These are phyloP conservation scores for Sporothrix curviconia DNA, from an alignment of 2,329 filamentous ascomycete species.

Conservation along the genomic window DNA sequence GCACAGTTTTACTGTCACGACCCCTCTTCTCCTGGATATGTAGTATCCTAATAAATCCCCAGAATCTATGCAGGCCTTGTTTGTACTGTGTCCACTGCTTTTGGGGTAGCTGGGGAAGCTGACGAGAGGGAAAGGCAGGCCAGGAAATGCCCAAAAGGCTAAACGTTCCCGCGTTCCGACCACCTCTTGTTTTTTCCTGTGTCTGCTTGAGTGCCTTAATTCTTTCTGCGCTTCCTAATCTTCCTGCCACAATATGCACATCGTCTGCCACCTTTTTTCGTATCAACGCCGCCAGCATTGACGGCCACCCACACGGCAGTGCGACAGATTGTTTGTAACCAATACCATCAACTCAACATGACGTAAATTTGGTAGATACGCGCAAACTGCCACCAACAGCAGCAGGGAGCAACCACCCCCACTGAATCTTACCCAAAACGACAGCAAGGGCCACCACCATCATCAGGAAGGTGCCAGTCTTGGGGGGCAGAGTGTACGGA, in stretches of 20 bases:
- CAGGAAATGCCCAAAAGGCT: not conserved
- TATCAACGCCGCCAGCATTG: not conserved
- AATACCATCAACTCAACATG: too few species aligned
- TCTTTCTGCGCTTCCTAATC: not conserved
- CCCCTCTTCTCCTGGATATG: not conserved
- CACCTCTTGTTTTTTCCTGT: not conserved
- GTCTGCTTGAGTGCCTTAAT: too few species aligned
- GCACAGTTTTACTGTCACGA: too few species aligned
- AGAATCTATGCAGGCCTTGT: not conserved
- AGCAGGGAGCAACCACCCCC: not conserved
- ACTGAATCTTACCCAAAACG: not conserved
- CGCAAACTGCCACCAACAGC: not conserved
- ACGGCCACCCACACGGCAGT: not conserved
- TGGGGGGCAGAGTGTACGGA: too few species aligned
- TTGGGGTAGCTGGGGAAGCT: not conserved
- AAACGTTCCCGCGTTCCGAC: conserved; percentile 6
- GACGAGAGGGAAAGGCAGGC: not conserved
- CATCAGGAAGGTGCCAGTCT: not conserved
- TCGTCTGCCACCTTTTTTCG: not conserved
- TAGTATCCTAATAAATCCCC: not conserved
- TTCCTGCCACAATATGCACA: not conserved
- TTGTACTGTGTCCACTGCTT: not conserved
- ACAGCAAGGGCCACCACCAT: not conserved
- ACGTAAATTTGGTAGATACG: not conserved
- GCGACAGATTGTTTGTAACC: not conserved